Percentiles rank a stretch among this genome's conserved stretches.
phyloP scores from a whole-genome alignment of 345 rosid genomes.

The Citrus reticulata region DNA sequence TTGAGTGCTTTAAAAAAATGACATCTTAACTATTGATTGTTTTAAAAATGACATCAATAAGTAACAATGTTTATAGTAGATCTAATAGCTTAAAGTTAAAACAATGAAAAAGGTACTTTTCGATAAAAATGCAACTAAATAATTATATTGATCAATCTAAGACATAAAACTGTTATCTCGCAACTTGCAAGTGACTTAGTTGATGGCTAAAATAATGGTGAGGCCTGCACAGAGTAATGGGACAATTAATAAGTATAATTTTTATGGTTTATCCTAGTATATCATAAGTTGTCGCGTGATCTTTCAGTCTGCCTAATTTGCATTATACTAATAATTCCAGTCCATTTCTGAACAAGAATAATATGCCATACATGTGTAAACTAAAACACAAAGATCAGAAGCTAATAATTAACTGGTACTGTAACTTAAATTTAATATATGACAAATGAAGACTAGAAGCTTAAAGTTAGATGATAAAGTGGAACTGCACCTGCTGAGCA shows the following conservation, averaged over 20 bases:
- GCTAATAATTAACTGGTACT: neutral
- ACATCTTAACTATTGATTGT: neutral
- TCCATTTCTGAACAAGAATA: neutral
- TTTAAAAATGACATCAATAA: neutral
- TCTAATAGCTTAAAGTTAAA: neutral
- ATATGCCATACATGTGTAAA: neutral
- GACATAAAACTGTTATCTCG: neutral
- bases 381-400: neutral
- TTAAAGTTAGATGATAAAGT: neutral
- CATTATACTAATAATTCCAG: neutral
- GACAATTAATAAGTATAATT: too few species aligned
- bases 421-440: neutral
- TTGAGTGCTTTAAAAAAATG: too few species aligned
- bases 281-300: neutral
- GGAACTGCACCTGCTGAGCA: slow-evolving; percentile 60
- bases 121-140: neutral
- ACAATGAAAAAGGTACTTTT: neutral
- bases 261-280: neutral
- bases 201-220: neutral
- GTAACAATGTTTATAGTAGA: neutral
- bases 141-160: neutral
- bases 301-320: neutral
- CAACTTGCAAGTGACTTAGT: neutral
- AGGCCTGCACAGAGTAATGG: neutral
- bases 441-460: neutral